These are phyloP conservation scores for Clonostachys rosea DNA, from an alignment of 2,329 filamentous ascomycete genomes.

Conservation along the genomic window DNA sequence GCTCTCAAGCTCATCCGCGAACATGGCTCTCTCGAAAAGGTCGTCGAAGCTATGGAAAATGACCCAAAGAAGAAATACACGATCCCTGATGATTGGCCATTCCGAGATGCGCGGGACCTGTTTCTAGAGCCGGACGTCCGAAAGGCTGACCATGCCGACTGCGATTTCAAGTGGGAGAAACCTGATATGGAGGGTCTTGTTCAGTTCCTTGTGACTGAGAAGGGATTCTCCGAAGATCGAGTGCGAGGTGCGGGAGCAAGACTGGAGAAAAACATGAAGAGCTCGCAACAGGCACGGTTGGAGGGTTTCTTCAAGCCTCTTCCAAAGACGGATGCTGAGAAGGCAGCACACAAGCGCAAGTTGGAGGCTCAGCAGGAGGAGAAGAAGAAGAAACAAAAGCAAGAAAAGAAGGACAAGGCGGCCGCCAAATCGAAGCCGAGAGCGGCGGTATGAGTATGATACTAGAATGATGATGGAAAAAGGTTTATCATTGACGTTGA, in stretches of 20 bases:
- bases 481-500: too few species aligned
- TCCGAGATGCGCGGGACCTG: constrained; percentile 81
- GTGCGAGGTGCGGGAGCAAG: constrained; percentile 75
- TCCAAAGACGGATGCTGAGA: constrained; percentile 82
- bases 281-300: constrained; percentile 81
- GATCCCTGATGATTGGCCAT: constrained; percentile 96
- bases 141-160: constrained; percentile 74
- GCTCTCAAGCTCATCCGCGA: constrained; percentile 93
- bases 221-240: constrained; percentile 94
- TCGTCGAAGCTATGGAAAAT: constrained; percentile 75
- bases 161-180: constrained; percentile 97
- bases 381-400: constrained; percentile 93
- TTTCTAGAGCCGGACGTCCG: constrained; percentile 91
- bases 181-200: constrained; percentile 89
- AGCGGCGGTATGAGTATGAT: constrained; percentile 40
- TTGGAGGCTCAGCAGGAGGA: constrained; percentile 87
- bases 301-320: constrained; percentile 97
- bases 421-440: constrained; percentile 84
- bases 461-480: background rate
- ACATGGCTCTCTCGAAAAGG: constrained; percentile 79
- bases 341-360: constrained; percentile 84
- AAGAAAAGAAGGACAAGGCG: constrained; percentile 93
- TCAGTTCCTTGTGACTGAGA: constrained; percentile 85
- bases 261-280: constrained; percentile 87
- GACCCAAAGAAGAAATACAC: constrained; percentile 76